Conservation (phyloP, 2,329 filamentous ascomycete genomes). For the Colletotrichum sp. region DNA sequence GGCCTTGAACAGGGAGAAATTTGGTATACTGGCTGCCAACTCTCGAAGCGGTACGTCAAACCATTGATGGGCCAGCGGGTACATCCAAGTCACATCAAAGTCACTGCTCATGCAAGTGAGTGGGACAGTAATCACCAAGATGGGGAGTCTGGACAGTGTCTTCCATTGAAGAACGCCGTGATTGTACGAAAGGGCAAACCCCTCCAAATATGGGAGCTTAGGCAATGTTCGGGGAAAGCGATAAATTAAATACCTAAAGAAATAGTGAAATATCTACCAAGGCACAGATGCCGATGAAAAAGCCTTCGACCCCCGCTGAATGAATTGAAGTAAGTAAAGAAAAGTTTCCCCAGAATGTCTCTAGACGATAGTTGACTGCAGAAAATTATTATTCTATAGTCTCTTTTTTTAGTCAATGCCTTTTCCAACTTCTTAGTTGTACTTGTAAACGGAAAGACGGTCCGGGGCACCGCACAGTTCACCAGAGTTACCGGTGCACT, state of each 20-base stretch:
- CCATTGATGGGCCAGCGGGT: neutral
- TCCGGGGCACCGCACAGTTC: conserved; percentile 35
- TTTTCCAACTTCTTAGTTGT: neutral
- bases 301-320: neutral
- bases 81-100: neutral
- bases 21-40: neutral
- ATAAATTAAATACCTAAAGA: neutral
- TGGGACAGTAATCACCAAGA: too few relatives aligned
- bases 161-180: neutral
- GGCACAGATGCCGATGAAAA: neutral
- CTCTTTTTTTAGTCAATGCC: neutral
- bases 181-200: too few relatives aligned
- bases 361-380: neutral
- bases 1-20: neutral
- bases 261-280: neutral
- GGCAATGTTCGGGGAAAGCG: neutral
- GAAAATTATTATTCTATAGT: neutral
- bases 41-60: neutral
- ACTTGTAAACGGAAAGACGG: conserved; percentile 37
- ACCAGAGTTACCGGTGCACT: conserved; percentile 14
- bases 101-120: neutral
- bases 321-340: neutral
- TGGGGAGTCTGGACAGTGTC: too few relatives aligned
- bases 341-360: neutral
- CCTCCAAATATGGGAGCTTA: neutral